Evolutionary conservation across 805 yeast species (phyloP).

Genomic region (Saturnispora zaruensis): DNA sequence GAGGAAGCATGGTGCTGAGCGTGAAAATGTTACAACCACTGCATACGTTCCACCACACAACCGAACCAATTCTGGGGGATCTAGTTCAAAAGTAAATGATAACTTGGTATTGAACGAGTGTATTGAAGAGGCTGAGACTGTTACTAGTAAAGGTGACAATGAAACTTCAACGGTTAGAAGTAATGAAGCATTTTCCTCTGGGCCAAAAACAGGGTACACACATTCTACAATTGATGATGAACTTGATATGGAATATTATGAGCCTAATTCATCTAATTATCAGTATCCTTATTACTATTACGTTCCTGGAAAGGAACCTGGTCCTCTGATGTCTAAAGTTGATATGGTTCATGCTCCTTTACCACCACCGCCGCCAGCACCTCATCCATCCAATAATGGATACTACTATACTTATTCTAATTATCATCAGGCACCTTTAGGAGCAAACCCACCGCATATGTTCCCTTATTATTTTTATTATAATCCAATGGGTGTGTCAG

Average conservation of each 20-base stretch:
- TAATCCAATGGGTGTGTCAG: slow-evolving; percentile 16
- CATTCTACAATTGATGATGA: slow-evolving; percentile 23
- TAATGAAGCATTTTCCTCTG: slow-evolving; percentile 22
- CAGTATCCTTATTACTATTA: slow-evolving; percentile 25
- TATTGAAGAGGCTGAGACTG: slow-evolving; percentile 11
- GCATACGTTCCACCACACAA: neutral
- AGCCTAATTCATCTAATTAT: slow-evolving; percentile 9
- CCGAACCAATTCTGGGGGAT: neutral
- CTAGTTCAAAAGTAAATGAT: neutral
- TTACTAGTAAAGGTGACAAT: slow-evolving; percentile 16
- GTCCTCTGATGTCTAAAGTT: slow-evolving; percentile 6
- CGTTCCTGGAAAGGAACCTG: slow-evolving; percentile 23
- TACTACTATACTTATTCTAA: slow-evolving; percentile 25
- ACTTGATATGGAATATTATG: slow-evolving; percentile 13
- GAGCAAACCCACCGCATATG: slow-evolving; percentile 17
- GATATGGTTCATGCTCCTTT: neutral
- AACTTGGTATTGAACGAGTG: neutral
- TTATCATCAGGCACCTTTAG: slow-evolving; percentile 15
- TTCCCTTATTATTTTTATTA: slow-evolving; percentile 28
- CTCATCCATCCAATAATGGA: slow-evolving; percentile 18
- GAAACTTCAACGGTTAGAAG: slow-evolving; percentile 21
- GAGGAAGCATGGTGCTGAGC: neutral
- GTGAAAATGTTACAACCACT: neutral
- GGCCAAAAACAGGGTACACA: slow-evolving; percentile 25
- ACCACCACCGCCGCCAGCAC: slow-evolving; percentile 12